Percentiles rank a stretch among this genome's conserved stretches.
phyloP scores from a whole-genome alignment of 192 early-diverging fungal species.

The Mortierella hygrophila region DNA sequence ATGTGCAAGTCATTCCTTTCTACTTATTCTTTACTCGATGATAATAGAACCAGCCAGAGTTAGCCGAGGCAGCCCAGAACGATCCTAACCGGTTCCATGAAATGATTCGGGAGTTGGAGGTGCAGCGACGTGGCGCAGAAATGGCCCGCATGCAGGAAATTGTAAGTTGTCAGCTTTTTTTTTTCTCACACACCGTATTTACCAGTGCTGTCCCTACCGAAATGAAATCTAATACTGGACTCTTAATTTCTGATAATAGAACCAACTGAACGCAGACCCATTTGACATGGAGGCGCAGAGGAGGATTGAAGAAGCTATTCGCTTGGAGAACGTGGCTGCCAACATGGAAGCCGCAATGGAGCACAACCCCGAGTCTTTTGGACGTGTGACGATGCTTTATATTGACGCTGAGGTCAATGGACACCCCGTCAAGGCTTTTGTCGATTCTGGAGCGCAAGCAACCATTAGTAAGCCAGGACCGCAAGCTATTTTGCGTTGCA shows the following conservation, averaged over 20 bases:
- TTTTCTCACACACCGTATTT: not conserved
- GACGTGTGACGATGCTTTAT: constrained; percentile 91
- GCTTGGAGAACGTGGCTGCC: constrained; percentile 83
- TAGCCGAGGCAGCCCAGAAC: constrained; percentile 73
- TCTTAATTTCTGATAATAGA: constrained; percentile 20
- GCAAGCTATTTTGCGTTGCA: not conserved
- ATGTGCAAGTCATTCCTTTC: not conserved
- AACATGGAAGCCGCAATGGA: constrained; percentile 93
- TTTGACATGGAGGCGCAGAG: constrained; percentile 93
- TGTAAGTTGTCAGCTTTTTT: constrained; percentile 49
- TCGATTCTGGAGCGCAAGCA: constrained; percentile 96
- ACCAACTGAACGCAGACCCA: constrained; percentile 81
- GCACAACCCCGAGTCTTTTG: constrained; percentile 95
- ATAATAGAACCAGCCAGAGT: constrained; percentile 70
- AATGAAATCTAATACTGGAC: not conserved
- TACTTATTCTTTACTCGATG: not conserved
- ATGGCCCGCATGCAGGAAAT: constrained; percentile 60
- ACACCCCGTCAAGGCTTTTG: constrained; percentile 90
- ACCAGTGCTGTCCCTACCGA: too few relatives aligned
- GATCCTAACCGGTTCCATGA: constrained; percentile 75
- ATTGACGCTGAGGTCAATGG: constrained; percentile 92
- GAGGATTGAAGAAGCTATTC: constrained; percentile 92
- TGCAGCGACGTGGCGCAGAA: constrained; percentile 68
- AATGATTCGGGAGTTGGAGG: constrained; percentile 71
- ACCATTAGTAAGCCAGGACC: constrained; percentile 79